These are phyloP conservation scores for Neltuma alba DNA, from an alignment of 306 rosid genomes.

Conservation along the genomic window DNA sequence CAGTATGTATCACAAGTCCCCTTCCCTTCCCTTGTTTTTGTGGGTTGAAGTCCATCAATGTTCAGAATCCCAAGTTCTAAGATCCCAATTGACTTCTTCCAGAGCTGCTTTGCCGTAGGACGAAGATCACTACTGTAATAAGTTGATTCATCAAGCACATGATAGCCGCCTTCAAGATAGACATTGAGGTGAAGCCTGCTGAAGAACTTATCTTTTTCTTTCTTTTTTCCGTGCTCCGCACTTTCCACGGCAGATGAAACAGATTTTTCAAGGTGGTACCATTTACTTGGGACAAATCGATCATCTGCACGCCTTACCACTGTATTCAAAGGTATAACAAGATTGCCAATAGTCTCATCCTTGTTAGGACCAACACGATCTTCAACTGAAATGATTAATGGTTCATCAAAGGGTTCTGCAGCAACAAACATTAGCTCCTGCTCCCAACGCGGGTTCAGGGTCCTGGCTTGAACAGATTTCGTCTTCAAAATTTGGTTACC, in stretches of 20 bases:
- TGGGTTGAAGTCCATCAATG: slow-evolving; percentile 67
- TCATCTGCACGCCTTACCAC: slow-evolving; percentile 80
- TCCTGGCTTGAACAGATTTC: slow-evolving; percentile 57
- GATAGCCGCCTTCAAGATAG: slow-evolving; percentile 93
- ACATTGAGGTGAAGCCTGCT: slow-evolving; percentile 65
- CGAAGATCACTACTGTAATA: slow-evolving; percentile 89
- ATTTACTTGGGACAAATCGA: slow-evolving; percentile 42
- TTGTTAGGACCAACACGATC: slow-evolving; percentile 70
- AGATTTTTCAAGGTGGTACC: slow-evolving; percentile 66
- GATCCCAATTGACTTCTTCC: slow-evolving; percentile 81
- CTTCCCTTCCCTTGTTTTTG: slow-evolving; percentile 70
- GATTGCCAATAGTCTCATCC: slow-evolving; percentile 77
- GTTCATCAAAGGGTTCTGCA: slow-evolving; percentile 92
- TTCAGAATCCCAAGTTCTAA: slow-evolving; percentile 84
- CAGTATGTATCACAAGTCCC: slow-evolving; percentile 79
- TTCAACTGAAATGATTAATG: slow-evolving; percentile 65
- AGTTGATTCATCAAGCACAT: slow-evolving; percentile 90
- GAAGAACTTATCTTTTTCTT: slow-evolving; percentile 66
- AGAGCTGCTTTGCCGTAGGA: slow-evolving; percentile 68
- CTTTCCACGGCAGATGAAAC: slow-evolving; percentile 76
- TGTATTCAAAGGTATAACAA: slow-evolving; percentile 48
- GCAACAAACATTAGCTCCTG: slow-evolving; percentile 74
- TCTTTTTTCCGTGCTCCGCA: slow-evolving; percentile 33
- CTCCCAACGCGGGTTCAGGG: slow-evolving; percentile 64
- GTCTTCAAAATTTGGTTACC: slow-evolving; percentile 71